Percentiles rank a stretch among this genome's conserved stretches.
These are phyloP conservation scores for Biancaea sappan DNA, from an alignment of 306 rosid genomes.

Conservation along the genomic window DNA sequence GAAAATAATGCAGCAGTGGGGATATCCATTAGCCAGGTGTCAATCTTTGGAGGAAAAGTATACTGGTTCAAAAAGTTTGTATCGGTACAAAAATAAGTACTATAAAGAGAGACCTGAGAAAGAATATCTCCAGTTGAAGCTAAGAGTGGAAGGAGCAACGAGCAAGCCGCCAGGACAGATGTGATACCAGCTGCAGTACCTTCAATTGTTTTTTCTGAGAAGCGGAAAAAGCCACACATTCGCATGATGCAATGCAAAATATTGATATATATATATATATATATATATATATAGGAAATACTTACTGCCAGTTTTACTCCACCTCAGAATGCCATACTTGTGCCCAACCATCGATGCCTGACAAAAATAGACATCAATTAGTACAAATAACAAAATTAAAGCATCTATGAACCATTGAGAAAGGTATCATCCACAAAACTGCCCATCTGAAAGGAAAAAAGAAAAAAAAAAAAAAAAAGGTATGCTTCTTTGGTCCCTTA, in stretches of 20 bases:
- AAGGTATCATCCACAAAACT: neutral
- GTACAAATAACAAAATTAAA: neutral
- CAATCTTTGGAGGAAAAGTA: conserved; percentile 13
- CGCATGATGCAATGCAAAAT: conserved; percentile 22
- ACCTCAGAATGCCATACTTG: conserved; percentile 88
- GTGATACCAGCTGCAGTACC: conserved; percentile 99
- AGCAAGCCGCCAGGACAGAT: conserved; percentile 85
- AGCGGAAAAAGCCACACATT: conserved; percentile 33
- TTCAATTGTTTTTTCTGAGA: conserved; percentile 91
- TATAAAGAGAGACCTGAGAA: conserved; percentile 65
- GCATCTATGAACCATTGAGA: neutral
- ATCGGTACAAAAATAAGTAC: neutral
- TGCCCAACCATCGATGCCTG: conserved; percentile 97
- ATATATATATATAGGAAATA: conserved; percentile 27
- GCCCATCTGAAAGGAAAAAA: too few relatives aligned
- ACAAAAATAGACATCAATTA: neutral
- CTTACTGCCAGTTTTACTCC: conserved; percentile 97
- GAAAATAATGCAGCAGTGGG: neutral
- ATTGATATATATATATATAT: conserved; percentile 15
- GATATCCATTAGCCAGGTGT: neutral
- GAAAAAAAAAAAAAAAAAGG: neutral
- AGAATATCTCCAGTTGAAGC: conserved; percentile 86
- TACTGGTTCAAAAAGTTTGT: conserved; percentile 18
- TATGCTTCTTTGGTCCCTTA: too few relatives aligned
- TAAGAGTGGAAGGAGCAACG: conserved; percentile 77